These are phyloP conservation scores for Cytidiella melzeri DNA, from an alignment of 768 basidiomycete species.

Conservation along the genomic window DNA sequence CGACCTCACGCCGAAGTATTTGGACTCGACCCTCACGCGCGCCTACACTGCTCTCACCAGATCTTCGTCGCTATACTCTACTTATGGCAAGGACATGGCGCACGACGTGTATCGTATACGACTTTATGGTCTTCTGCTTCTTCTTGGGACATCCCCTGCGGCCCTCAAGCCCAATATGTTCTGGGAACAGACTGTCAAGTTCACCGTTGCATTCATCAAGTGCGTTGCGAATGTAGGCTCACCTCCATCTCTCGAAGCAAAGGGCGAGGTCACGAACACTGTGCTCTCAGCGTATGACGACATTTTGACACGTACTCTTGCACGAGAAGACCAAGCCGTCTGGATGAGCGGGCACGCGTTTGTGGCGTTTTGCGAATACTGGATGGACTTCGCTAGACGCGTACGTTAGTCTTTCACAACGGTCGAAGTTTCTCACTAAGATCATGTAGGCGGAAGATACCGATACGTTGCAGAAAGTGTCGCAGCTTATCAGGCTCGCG, in stretches of 20 bases:
- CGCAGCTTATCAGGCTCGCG: background rate
- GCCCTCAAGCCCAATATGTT: conserved; percentile 47
- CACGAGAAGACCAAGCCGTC: conserved; percentile 20
- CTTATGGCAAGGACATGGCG: conserved; percentile 10
- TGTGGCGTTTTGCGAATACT: conserved; percentile 62
- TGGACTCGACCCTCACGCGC: conserved; percentile 53
- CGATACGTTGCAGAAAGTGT: background rate
- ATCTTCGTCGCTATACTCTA: conserved; percentile 23
- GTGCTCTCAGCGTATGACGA: conserved; percentile 40
- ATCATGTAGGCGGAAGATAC: conserved; percentile 51
- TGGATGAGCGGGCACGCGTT: conserved; percentile 52
- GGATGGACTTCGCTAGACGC: conserved; percentile 61
- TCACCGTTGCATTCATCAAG: conserved; percentile 34
- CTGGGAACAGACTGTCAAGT: conserved; percentile 65
- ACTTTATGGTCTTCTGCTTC: conserved; percentile 38
- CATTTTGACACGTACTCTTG: conserved; percentile 33
- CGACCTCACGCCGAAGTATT: conserved; percentile 43
- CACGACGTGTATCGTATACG: conserved; percentile 31
- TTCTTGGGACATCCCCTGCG: conserved; percentile 41
- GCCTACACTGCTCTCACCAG: conserved; percentile 48
- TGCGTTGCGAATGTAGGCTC: conserved; percentile 3
- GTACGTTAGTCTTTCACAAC: conserved; percentile 30
- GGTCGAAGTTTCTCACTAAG: background rate
- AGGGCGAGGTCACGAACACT: conserved; percentile 28
- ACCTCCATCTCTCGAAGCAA: conserved; percentile 6